phyloP scores from a whole-genome alignment of 148 eudicot species.

The Vaccinium macrocarpon region DNA sequence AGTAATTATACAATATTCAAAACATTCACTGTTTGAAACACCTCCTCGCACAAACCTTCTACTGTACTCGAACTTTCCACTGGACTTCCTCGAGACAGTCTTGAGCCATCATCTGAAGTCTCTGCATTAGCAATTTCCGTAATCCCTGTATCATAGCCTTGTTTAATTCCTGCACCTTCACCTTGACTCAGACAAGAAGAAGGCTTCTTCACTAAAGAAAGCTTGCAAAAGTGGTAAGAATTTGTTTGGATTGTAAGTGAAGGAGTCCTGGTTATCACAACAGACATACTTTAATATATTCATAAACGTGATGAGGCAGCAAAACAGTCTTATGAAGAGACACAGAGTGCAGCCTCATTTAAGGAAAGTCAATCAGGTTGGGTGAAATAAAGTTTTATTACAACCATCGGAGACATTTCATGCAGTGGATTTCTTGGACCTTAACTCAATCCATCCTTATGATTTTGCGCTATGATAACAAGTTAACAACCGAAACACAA shows the following conservation, averaged over 20 bases:
- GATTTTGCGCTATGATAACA: not conserved
- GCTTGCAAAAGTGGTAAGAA: slow-evolving; percentile 78
- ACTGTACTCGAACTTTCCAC: slow-evolving; percentile 15
- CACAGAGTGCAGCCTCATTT: not conserved
- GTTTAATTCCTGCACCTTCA: slow-evolving; percentile 13
- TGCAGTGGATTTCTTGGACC: not conserved
- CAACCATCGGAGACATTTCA: not conserved
- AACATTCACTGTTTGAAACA: not conserved
- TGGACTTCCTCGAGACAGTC: slow-evolving; percentile 17
- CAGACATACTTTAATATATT: not conserved
- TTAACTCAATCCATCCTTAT: not conserved
- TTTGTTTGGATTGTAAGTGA: slow-evolving; percentile 53
- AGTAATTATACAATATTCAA: not conserved
- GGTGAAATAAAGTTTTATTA: not conserved
- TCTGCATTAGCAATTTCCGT: slow-evolving; percentile 20
- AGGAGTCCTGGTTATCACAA: slow-evolving; percentile 49
- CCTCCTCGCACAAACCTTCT: slow-evolving; percentile 25
- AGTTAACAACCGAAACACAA: not conserved
- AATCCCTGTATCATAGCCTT: slow-evolving; percentile 23
- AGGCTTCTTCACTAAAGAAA: slow-evolving; percentile 60
- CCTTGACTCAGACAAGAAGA: slow-evolving; percentile 24
- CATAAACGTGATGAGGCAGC: not conserved
- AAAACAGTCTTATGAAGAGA: not conserved
- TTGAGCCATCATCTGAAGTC: slow-evolving; percentile 11
- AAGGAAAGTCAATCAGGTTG: not conserved